These are phyloP conservation scores for Pholiota microspora DNA, from an alignment of 768 basidiomycete genomes.

Conservation along the genomic window DNA sequence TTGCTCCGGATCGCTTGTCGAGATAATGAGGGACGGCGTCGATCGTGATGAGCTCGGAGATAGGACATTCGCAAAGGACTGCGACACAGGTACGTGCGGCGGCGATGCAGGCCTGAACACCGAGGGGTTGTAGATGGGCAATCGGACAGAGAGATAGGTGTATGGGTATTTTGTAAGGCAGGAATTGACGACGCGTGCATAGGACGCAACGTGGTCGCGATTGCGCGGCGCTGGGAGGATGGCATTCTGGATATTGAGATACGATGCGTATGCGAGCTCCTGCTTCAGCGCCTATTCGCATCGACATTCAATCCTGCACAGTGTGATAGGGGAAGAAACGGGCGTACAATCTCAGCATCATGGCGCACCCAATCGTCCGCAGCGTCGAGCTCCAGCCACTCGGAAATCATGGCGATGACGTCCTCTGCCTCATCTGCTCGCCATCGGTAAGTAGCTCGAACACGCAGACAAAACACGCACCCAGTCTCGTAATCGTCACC, in stretches of 20 bases:
- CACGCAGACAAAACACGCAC: slow-evolving; percentile 40
- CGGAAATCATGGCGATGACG: slow-evolving; percentile 76
- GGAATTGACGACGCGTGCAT: slow-evolving; percentile 86
- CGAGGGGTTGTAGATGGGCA: slow-evolving; percentile 76
- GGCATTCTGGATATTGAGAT: slow-evolving; percentile 81
- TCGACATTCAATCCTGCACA: not conserved
- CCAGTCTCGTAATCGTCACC: slow-evolving; percentile 87
- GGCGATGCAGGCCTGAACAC: slow-evolving; percentile 11
- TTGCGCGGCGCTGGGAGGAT: slow-evolving; percentile 88
- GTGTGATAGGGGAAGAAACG: slow-evolving; percentile 6
- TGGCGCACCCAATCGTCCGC: slow-evolving; percentile 92
- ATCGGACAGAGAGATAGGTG: slow-evolving; percentile 78
- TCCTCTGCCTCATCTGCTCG: slow-evolving; percentile 69
- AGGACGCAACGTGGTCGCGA: slow-evolving; percentile 83
- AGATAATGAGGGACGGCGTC: slow-evolving; percentile 36
- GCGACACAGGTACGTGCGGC: not conserved
- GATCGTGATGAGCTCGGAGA: slow-evolving; percentile 13
- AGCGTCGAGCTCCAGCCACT: slow-evolving; percentile 95
- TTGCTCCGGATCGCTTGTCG: slow-evolving; percentile 25
- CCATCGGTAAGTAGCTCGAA: too few species aligned
- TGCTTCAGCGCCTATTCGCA: slow-evolving; percentile 77
- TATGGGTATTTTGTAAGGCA: slow-evolving; percentile 70
- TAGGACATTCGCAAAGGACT: not conserved
- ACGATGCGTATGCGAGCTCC: slow-evolving; percentile 90
- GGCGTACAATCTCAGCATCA: slow-evolving; percentile 88